Base-by-base conservation (phyloP, 257 asterid species). In the Solanum virginianum region DNA sequence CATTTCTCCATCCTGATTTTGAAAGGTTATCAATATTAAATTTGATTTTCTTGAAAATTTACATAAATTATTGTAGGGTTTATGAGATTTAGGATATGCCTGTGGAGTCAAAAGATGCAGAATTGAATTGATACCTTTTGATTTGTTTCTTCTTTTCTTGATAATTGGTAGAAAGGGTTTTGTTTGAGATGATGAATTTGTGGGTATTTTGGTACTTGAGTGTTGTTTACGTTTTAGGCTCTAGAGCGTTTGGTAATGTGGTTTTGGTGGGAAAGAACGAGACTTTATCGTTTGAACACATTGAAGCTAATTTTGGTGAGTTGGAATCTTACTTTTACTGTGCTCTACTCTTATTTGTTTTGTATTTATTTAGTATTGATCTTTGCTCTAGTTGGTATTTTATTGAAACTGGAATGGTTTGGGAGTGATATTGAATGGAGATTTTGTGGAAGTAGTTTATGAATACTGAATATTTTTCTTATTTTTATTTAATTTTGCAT, bases 241-340 rank as follows among this genome's bases (percentile, higher is more conserved):
- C 84, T 80, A 80, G 77, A 63, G 96, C 89, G 51, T 86, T 84
- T 8, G 94, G 90, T 1, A 86, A 88, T 49, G 96, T 95, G 91
- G 86, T 93, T 84, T 86, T 95, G 94, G 88, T 88, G 15, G 92
- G 92, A 41, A 90, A 84, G 62, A 93, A 94, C 80, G 63, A 84
- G 66, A 90, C 97, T 69, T 39, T 88, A 10, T 90, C 94, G n/a
- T 94, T 93, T 57, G 91, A 88, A 41, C 97, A 92, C 85, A 89
- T 90, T 83, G 97, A 95, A 90, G 97, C 98, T 89, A 92, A 90
- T 87, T 95, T 95, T 87, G 93, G 98, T 95, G 88, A 92, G 97
- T 87, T 47, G n/a, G 13, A 29, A 51, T 83, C 24, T 49, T 15
- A 18, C 60, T 20, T 43, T 24, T 83, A 7, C 62, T 80, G n/a